Evolutionary conservation across 441 rosid species (phyloP), one percentile per base, ranked within the genome.

Genomic region (Rhodomyrtus psidioides): DNA sequence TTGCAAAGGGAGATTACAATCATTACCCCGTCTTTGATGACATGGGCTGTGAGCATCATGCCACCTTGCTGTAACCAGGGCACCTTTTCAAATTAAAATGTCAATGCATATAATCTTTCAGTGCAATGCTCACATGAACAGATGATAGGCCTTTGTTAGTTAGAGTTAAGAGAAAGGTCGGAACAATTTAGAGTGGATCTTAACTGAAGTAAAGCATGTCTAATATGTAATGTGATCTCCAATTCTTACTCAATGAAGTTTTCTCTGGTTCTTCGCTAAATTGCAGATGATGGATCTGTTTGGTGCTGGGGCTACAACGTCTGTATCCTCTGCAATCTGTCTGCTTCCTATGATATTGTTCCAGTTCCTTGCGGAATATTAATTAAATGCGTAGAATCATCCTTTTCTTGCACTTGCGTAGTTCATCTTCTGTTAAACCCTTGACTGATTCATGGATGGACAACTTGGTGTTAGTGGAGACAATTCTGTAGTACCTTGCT

Each of bases 251-350:
- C 56, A 27, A 76, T 46, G 83, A 88, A 28, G 76, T 84, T 85
- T 76, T 65, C 34, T 54, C 81, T 85, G 70, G 24, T 79, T n/a
- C 12, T 84, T 16, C 83, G 16, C 89, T 60, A 87, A 46, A 82
- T 92, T 89, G 89, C 97, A 96, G 98, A 93, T 91, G 98, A 94
- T 91, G 98, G 98, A 86, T 95, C 96, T 0, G 93, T 97, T 84
- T 97, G 98, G 98, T 90, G 93, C 84, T 97, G 98, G 99, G 99
- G 99, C 87, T 95, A 94, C 88, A 95, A 95, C 88, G 85, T 87
- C 82, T 95, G 99, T 97, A 95, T 96, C 99, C 99, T 95, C 89
- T 58, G 26, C 85, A 19, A 28, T 57, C 23, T 57, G 14, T 28
- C 49, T 2, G 8, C 76, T 34, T 65, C 19, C n/a, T 65, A 65